These are phyloP conservation scores for Suhomyces kunorum DNA, from an alignment of 1,139 yeast genomes.

Conservation along the genomic window DNA sequence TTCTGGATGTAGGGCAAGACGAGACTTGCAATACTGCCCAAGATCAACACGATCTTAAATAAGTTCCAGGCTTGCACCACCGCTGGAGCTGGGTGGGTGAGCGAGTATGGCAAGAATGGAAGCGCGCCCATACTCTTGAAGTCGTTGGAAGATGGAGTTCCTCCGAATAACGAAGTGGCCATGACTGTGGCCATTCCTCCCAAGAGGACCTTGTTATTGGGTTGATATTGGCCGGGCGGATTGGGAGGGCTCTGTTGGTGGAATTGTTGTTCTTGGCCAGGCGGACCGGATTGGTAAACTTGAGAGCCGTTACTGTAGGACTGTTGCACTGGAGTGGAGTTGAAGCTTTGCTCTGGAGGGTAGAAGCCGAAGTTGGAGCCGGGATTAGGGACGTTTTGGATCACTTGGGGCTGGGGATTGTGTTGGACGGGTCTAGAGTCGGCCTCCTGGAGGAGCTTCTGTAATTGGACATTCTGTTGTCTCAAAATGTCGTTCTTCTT, in stretches of 20 bases:
- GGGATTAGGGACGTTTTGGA: background rate
- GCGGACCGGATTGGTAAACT: constrained; percentile 1
- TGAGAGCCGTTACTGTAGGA: constrained; percentile 15
- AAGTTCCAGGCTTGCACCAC: constrained; percentile 31
- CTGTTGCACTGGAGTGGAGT: constrained; percentile 26
- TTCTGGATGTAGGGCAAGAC: constrained; percentile 25
- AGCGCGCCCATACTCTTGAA: constrained; percentile 43
- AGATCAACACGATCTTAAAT: constrained; percentile 28
- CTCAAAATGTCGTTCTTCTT: constrained; percentile 58
- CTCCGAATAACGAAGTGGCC: constrained; percentile 47
- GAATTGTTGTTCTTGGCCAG: constrained; percentile 18
- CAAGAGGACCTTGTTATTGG: constrained; percentile 37
- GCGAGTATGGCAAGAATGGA: constrained; percentile 33
- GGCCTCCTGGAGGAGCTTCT: constrained; percentile 32
- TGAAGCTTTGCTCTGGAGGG: constrained; percentile 24
- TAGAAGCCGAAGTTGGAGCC: constrained; percentile 26
- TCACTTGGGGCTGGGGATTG: constrained; percentile 8
- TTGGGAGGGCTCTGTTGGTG: constrained; percentile 20
- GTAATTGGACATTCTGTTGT: constrained; percentile 56
- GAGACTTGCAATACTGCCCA: constrained; percentile 29
- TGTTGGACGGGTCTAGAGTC: constrained; percentile 10
- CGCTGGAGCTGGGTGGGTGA: constrained; percentile 28
- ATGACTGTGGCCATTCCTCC: constrained; percentile 61
- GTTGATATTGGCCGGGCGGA: constrained; percentile 11
- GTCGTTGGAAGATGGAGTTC: constrained; percentile 26